A percentile compares a stretch with the other conserved stretches of the same genome.
These are phyloP conservation scores for Ascoidea tarda DNA, from an alignment of 805 yeast species.

Conservation along the genomic window DNA sequence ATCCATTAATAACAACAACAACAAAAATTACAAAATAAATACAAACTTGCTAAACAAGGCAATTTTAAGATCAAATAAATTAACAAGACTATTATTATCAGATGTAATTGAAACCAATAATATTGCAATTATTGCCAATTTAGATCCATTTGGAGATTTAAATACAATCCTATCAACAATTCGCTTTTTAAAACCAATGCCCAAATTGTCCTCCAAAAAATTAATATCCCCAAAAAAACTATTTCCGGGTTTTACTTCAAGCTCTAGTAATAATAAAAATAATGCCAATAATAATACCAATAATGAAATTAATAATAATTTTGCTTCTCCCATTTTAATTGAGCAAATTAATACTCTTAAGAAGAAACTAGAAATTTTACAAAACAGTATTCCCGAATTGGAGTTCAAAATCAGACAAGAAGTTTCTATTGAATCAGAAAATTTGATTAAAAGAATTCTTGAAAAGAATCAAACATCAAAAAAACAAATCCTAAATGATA, in stretches of 20 bases:
- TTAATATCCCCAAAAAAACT: background rate
- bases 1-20: slow-evolving; percentile 19
- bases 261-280: background rate
- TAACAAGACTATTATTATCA: slow-evolving; percentile 33
- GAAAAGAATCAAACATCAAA: slow-evolving; percentile 14
- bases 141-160: slow-evolving; percentile 26
- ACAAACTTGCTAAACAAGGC: slow-evolving; percentile 24
- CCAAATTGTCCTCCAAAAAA: slow-evolving; percentile 2
- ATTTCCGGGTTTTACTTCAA: no score
- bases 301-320: background rate
- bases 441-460: slow-evolving; percentile 23
- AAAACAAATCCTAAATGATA: slow-evolving; percentile 17
- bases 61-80: slow-evolving; percentile 30
- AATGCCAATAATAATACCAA: no score
- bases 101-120: slow-evolving; percentile 23
- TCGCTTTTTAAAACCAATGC: slow-evolving; percentile 14
- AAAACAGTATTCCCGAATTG: background rate
- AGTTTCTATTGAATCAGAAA: slow-evolving; percentile 18
- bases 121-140: slow-evolving; percentile 22
- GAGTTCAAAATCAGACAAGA: background rate
- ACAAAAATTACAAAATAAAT: background rate
- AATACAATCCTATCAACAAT: slow-evolving; percentile 18
- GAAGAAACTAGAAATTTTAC: background rate
- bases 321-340: background rate
- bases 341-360: background rate